Conservation (phyloP, 495 filamentous ascomycete genomes). For the Daldinia childiae region DNA sequence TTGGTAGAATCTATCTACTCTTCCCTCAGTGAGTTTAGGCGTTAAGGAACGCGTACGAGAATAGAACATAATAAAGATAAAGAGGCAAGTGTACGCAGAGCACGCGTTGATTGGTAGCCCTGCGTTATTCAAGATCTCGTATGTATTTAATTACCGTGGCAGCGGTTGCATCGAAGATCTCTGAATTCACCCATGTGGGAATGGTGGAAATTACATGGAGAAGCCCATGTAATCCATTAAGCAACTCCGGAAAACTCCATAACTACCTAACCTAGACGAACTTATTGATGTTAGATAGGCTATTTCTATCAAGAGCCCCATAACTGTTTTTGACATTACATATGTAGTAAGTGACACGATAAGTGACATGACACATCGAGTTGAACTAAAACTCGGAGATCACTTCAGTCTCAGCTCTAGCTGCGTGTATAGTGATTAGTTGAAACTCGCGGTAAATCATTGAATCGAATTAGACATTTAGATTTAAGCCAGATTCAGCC, state of each 20-base stretch:
- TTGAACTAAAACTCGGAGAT: background rate
- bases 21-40: background rate
- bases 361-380: background rate
- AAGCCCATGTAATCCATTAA: slow-evolving; percentile 6
- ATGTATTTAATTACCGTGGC: slow-evolving; percentile 34
- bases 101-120: slow-evolving; percentile 19
- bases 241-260: slow-evolving; percentile 6
- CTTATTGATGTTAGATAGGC: slow-evolving; percentile 3
- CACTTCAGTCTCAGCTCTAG: background rate
- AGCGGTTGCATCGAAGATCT: slow-evolving; percentile 28
- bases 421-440: background rate
- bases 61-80: background rate
- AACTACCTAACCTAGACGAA: slow-evolving; percentile 14
- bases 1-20: background rate
- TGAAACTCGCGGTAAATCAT: slow-evolving; percentile 8
- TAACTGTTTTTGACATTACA: background rate
- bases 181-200: slow-evolving; percentile 19
- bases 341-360: no score
- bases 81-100: background rate
- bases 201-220: slow-evolving; percentile 30
- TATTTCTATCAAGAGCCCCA: background rate
- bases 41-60: background rate
- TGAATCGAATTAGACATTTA: slow-evolving; percentile 17
- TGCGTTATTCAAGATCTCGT: slow-evolving; percentile 35
- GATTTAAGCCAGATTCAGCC: slow-evolving; percentile 25